Evolutionary conservation across 1,139 yeast genomes (phyloP).

Genomic region (Magnusiomyces suaveolens): DNA sequence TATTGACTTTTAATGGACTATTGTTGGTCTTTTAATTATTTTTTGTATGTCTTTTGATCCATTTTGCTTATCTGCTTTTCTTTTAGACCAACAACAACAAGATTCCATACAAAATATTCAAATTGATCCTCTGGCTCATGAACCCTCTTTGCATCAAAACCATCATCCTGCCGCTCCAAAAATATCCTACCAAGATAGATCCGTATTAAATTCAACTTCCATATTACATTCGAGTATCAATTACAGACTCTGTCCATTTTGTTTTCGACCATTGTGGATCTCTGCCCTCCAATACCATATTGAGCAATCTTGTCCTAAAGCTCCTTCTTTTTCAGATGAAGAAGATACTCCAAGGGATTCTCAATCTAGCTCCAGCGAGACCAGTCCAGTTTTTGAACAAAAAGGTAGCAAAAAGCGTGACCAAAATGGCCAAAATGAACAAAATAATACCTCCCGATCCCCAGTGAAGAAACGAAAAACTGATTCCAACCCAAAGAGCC

Average conservation of each 20-base stretch:
- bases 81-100: constrained; percentile 5
- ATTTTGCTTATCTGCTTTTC: neutral
- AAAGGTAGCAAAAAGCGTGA: neutral
- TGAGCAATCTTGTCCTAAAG: constrained; percentile 17
- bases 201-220: constrained; percentile 8
- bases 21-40: too few species aligned
- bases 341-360: neutral
- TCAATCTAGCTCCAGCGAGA: neutral
- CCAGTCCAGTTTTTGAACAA: neutral
- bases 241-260: constrained; percentile 27
- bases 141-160: neutral
- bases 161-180: constrained; percentile 13
- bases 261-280: constrained; percentile 27
- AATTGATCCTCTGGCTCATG: neutral
- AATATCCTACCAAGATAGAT: constrained; percentile 13
- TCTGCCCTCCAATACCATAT: constrained; percentile 22
- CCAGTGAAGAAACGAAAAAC: too few species aligned
- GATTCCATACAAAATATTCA: neutral
- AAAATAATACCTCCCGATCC: neutral
- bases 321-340: constrained; percentile 5
- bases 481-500: too few species aligned
- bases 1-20: too few species aligned
- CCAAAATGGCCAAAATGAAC: neutral
- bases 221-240: constrained; percentile 24
- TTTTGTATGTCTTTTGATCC: neutral